phyloP scores from a whole-genome alignment of 1,139 yeast species.

The Kodamaea arcana region DNA sequence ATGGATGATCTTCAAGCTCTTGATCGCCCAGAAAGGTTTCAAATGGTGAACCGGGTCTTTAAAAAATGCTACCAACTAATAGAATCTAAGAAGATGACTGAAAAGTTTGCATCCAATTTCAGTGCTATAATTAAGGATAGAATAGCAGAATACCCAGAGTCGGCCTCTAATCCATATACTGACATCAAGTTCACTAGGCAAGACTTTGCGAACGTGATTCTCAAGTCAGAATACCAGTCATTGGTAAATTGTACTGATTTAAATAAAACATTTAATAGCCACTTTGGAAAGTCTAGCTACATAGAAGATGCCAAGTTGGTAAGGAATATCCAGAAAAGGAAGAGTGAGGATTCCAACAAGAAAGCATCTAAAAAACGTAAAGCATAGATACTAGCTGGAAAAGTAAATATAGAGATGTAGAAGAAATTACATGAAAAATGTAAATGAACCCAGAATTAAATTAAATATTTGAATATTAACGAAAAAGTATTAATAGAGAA shows the following conservation, averaged over 20 bases:
- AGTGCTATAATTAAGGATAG: constrained; percentile 29
- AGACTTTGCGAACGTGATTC: constrained; percentile 50
- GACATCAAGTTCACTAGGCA: constrained; percentile 15
- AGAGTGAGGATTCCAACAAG: constrained; percentile 23
- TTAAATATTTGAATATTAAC: no score
- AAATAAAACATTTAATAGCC: constrained; percentile 22
- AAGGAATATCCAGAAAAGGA: constrained; percentile 53
- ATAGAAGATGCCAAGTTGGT: constrained; percentile 58
- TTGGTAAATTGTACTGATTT: constrained; percentile 37
- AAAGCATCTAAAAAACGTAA: constrained; percentile 7
- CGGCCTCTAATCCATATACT: constrained; percentile 21
- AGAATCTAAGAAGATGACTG: constrained; percentile 40
- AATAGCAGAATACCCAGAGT: constrained; percentile 39
- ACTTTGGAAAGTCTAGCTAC: constrained; percentile 25
- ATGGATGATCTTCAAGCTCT: constrained; percentile 28
- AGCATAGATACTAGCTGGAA: constrained; percentile 1
- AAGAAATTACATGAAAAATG: no score
- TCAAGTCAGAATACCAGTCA: constrained; percentile 51
- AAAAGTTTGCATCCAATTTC: constrained; percentile 27
- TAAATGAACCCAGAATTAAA: neutral
- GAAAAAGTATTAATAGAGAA: no score
- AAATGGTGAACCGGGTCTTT: constrained; percentile 40
- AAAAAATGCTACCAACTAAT: constrained; percentile 46
- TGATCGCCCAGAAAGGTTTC: constrained; percentile 24
- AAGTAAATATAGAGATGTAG: no score